These are phyloP conservation scores for Saccharomyces hybrid DNA, from an alignment of 1,139 yeast genomes.

Conservation along the genomic window DNA sequence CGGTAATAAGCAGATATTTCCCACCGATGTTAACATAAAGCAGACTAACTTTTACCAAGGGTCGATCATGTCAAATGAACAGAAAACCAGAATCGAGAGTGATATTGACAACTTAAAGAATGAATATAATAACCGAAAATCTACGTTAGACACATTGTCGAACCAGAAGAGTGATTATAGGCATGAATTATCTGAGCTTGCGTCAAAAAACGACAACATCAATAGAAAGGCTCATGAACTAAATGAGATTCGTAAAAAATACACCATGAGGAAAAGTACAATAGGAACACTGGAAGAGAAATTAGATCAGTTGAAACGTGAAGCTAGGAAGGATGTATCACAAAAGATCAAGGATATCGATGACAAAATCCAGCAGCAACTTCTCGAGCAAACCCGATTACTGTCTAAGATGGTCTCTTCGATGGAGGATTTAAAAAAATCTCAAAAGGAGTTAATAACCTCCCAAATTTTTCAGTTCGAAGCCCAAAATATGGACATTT, in stretches of 20 bases:
- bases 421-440: slow-evolving; percentile 10
- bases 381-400: slow-evolving; percentile 13
- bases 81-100: slow-evolving; percentile 17
- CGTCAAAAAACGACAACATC: slow-evolving; percentile 14
- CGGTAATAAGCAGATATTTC: slow-evolving; percentile 45
- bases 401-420: slow-evolving; percentile 12
- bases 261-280: slow-evolving; percentile 17
- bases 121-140: slow-evolving; percentile 17
- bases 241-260: slow-evolving; percentile 15
- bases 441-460: slow-evolving; percentile 12
- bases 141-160: slow-evolving; percentile 22
- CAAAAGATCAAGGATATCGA: slow-evolving; percentile 27
- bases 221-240: slow-evolving; percentile 15
- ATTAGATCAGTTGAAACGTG: slow-evolving; percentile 16
- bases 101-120: slow-evolving; percentile 17
- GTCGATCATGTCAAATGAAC: slow-evolving; percentile 41
- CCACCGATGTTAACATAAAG: slow-evolving; percentile 25
- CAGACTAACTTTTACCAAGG: slow-evolving; percentile 35
- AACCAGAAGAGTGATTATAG: slow-evolving; percentile 18
- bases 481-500: slow-evolving; percentile 16
- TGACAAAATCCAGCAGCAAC: slow-evolving; percentile 18
- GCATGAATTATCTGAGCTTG: slow-evolving; percentile 13
- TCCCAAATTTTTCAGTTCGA: slow-evolving; percentile 18
- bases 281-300: slow-evolving; percentile 29
- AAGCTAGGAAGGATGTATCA: slow-evolving; percentile 24